Conservation (phyloP, 371 early-diverging fungal species). For the Smittium culicis region DNA sequence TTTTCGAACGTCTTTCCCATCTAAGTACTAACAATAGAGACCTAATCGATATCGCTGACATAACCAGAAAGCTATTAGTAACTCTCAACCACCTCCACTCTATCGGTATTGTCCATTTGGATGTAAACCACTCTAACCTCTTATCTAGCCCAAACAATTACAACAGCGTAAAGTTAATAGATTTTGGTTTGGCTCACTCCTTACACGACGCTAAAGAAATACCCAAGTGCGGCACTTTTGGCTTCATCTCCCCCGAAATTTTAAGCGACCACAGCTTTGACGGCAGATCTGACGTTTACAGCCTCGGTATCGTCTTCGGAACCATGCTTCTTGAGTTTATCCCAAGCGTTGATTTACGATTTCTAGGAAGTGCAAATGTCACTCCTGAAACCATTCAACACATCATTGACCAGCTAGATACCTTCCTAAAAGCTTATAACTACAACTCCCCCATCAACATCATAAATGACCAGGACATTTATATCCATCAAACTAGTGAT, state of each 20-base stretch:
- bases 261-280: constrained; percentile 32
- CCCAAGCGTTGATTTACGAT: constrained; percentile 37
- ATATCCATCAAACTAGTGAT: constrained; percentile 16
- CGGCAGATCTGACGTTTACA: constrained; percentile 42
- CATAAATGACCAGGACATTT: no score
- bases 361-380: constrained; percentile 46
- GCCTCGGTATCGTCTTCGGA: constrained; percentile 48
- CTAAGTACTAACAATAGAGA: constrained; percentile 27
- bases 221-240: constrained; percentile 49
- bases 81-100: constrained; percentile 36
- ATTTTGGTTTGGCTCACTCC: constrained; percentile 46
- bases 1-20: constrained; percentile 36
- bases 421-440: no score
- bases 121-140: constrained; percentile 46
- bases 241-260: constrained; percentile 69
- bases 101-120: constrained; percentile 45
- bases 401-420: constrained; percentile 32
- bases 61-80: constrained; percentile 33
- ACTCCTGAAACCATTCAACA: constrained; percentile 39
- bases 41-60: constrained; percentile 25
- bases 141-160: constrained; percentile 39
- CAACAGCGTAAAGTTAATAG: constrained; percentile 44
- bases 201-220: constrained; percentile 21
- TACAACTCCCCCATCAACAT: no score
- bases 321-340: constrained; percentile 47